Base-by-base conservation (phyloP, 2,329 filamentous ascomycete genomes). In the Geosmithia flava region DNA sequence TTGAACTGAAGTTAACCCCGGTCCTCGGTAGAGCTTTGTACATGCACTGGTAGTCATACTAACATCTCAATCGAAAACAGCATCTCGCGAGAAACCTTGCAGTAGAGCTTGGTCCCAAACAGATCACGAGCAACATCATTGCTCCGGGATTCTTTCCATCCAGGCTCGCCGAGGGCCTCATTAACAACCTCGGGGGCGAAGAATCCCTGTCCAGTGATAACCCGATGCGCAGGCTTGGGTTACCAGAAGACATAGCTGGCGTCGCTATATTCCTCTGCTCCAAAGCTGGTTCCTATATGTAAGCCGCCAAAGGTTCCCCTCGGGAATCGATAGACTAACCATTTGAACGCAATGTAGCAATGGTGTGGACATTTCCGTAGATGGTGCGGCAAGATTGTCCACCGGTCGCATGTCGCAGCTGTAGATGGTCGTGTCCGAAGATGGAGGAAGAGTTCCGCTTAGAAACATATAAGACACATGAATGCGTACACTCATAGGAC, bases 111-210 rank as follows among this genome's bases (percentile, higher is more conserved):
- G 82, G 79, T 0, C 80, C 81, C 0, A 66, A 76, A 13, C 70
- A 80, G 54, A 80, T 87, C 54, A 70, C 84, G 11, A 75, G 76
- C 50, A 87, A 86, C 55, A 73, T 76, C 44, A 76, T 87, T 47
- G 78, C 80, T 1, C 83, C 83, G 0, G 81, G 81, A 0, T 83
- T 85, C 61, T 85, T 83, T 62, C 79, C 80, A 2, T 78, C 74
- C 3, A 84, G 84, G 64, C 78, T 86, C 72, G 79, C 82, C 1
- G 74, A 69, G 48, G 81, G 76, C 0, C 57, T 87, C 42, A 83
- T 87, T 62, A 73, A 76, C 50, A 62, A 74, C 53, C 66, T 71
- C 44, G 83, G 83, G 13, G 83, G 83, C 2, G 63, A 65, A 42
- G 67, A 75, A 17, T 63, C 63, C 47, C 52, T 81, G 41, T 72